Base-by-base conservation (phyloP, 129 eudicot genomes). In the Pulicaria dysenterica region DNA sequence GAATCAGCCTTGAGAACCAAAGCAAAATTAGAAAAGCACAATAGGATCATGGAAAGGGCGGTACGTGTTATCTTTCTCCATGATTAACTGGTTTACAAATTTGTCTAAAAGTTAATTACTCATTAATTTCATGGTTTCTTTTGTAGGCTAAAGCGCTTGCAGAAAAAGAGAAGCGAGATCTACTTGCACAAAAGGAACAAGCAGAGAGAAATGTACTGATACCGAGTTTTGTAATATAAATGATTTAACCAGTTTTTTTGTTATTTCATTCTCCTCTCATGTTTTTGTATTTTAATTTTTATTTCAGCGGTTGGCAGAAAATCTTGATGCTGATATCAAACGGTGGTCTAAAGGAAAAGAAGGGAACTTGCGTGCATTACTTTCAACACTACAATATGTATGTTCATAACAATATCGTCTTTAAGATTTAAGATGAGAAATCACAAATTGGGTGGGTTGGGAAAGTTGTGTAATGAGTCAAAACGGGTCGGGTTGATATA, bases 311-410 rank as follows among this genome's bases (percentile, higher is more conserved):
- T 76, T 90, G 38, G 81, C 97, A 6, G 95, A 85, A 65, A 65
- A 89, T 78, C 88, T 95, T 74, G 95, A 95, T 74, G 95, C 97
- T 67, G 95, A 95, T 65, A 84, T 95, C 77, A 91, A 88, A 78
- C 83, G 96, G 79, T 95, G 99, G 99, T 91, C 96, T 40, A 74
- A 67, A 15, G 99, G 97, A 44, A 95, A 95, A 78, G 99, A 95
- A 71, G 89, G 94, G 51, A 88, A 95, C 82, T 81, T 95, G 85
- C 97, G 97, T 9, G 91, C 91, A 58, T 82, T 95, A 79, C 99
- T 95, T 87, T 91, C 99, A 12, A 95, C 97, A 11, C 84, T 95
- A 68, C 99, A 95, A 88, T 83, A 91, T 80, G 99, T 95, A 88
- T 64, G 39, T 44, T 6, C 11, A 64, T 64, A 53, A 43, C 16